phyloP scores from a whole-genome alignment of 805 yeast genomes.

The Torulaspora quercuum region DNA sequence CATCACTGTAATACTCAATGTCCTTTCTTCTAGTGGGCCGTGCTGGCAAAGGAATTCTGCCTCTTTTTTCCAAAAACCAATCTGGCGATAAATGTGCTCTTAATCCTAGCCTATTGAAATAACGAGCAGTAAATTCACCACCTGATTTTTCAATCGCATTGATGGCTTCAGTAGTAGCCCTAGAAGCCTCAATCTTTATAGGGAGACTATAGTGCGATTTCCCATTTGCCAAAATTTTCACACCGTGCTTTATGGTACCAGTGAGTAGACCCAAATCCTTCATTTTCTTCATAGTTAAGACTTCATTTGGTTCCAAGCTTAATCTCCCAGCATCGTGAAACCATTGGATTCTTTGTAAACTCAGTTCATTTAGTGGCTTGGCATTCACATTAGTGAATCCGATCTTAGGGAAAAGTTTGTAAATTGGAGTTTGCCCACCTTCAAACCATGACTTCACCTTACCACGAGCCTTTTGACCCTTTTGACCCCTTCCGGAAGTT shows the following conservation, averaged over 20 bases:
- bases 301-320: slow-evolving; percentile 53
- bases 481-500: slow-evolving; percentile 95
- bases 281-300: slow-evolving; percentile 73
- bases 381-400: slow-evolving; percentile 74
- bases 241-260: slow-evolving; percentile 74
- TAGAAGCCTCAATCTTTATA: slow-evolving; percentile 74
- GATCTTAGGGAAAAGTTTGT: slow-evolving; percentile 77
- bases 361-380: slow-evolving; percentile 52
- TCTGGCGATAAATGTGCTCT: slow-evolving; percentile 76
- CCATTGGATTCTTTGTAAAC: slow-evolving; percentile 64
- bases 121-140: slow-evolving; percentile 69
- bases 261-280: slow-evolving; percentile 67
- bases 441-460: slow-evolving; percentile 91
- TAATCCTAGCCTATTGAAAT: slow-evolving; percentile 62
- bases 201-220: slow-evolving; percentile 51
- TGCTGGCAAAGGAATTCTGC: slow-evolving; percentile 78
- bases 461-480: slow-evolving; percentile 97
- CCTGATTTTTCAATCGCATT: slow-evolving; percentile 67
- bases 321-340: slow-evolving; percentile 69
- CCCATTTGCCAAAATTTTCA: slow-evolving; percentile 73
- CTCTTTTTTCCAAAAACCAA: slow-evolving; percentile 62
- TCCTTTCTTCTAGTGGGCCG: slow-evolving; percentile 82
- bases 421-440: slow-evolving; percentile 97
- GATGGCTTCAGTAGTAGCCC: slow-evolving; percentile 75
- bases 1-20: slow-evolving; percentile 70